A percentile compares a stretch with the other conserved stretches of the same genome.
Conservation (phyloP, 2,329 filamentous ascomycete genomes). For the Colletotrichum melonis region DNA sequence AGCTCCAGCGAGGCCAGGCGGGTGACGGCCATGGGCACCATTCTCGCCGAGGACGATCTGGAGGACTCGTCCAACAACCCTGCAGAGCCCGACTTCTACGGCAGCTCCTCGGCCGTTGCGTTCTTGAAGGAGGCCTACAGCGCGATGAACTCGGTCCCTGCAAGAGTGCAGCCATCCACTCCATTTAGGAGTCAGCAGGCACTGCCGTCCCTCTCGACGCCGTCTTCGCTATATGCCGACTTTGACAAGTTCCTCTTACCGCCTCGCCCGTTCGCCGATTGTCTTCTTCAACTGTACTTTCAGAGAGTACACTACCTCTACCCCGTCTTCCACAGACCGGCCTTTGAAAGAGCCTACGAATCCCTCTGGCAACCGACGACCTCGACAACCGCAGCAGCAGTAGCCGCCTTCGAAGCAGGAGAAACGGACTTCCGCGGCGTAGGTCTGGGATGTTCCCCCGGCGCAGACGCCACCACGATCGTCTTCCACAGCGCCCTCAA, state of each 20-base stretch:
- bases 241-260: constrained; percentile 49
- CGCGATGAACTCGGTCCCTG: constrained; percentile 39
- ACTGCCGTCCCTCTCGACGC: constrained; percentile 7
- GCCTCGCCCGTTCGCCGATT: constrained; percentile 53
- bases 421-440: constrained; percentile 36
- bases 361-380: constrained; percentile 48
- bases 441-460: constrained; percentile 45
- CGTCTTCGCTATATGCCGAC: constrained; percentile 31
- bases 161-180: not conserved
- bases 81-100: constrained; percentile 46
- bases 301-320: constrained; percentile 54
- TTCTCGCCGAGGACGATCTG: constrained; percentile 45
- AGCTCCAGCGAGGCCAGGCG: constrained; percentile 29
- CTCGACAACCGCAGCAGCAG: not conserved
- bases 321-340: constrained; percentile 54
- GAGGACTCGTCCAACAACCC: constrained; percentile 36
- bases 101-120: constrained; percentile 51
- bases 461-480: constrained; percentile 44
- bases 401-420: not conserved
- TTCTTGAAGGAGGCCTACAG: constrained; percentile 52
- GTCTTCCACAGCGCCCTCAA: constrained; percentile 57
- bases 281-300: constrained; percentile 52
- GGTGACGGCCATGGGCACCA: constrained; percentile 52
- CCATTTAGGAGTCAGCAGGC: not conserved
- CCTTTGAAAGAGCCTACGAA: constrained; percentile 53